These are phyloP conservation scores for Aechmea fasciata DNA, from an alignment of 176 grass and related monocot species.

Conservation along the genomic window DNA sequence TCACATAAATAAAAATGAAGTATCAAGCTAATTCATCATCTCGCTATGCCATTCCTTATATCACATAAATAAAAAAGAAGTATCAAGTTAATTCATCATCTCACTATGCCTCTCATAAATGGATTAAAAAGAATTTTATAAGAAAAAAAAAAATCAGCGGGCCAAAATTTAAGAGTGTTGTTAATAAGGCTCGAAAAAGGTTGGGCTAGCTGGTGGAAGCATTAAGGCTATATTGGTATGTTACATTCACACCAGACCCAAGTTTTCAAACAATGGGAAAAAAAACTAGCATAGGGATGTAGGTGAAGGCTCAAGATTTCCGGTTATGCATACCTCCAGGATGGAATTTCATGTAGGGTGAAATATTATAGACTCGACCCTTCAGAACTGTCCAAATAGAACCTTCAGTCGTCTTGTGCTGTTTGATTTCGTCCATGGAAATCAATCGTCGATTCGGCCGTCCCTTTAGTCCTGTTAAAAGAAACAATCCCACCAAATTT, in stretches of 20 bases:
- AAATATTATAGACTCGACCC: slow-evolving; percentile 87
- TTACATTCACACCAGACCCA: background rate
- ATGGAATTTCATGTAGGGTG: slow-evolving; percentile 96
- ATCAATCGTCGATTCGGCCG: slow-evolving; percentile 57
- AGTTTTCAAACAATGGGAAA: background rate
- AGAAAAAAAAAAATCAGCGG: too few species aligned
- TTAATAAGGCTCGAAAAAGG: too few species aligned
- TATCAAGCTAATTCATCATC: too few species aligned
- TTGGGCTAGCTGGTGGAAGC: too few species aligned
- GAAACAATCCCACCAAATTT: slow-evolving; percentile 2
- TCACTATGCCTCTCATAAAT: too few species aligned
- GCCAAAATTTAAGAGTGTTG: too few species aligned
- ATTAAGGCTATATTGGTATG: too few species aligned
- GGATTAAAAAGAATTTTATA: too few species aligned
- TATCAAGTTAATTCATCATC: too few species aligned
- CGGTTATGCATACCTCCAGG: slow-evolving; percentile 52
- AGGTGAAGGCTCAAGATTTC: background rate
- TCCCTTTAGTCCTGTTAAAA: slow-evolving; percentile 59
- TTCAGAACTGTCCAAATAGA: slow-evolving; percentile 91
- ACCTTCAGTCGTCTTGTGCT: slow-evolving; percentile 60
- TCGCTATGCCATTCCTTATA: too few species aligned
- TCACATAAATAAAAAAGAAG: too few species aligned
- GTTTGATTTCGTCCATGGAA: slow-evolving; percentile 76
- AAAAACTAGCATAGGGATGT: background rate
- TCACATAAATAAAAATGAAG: too few species aligned